Base-by-base conservation (phyloP, 1,284 basidiomycete species). In the Naganishia sp. region DNA sequence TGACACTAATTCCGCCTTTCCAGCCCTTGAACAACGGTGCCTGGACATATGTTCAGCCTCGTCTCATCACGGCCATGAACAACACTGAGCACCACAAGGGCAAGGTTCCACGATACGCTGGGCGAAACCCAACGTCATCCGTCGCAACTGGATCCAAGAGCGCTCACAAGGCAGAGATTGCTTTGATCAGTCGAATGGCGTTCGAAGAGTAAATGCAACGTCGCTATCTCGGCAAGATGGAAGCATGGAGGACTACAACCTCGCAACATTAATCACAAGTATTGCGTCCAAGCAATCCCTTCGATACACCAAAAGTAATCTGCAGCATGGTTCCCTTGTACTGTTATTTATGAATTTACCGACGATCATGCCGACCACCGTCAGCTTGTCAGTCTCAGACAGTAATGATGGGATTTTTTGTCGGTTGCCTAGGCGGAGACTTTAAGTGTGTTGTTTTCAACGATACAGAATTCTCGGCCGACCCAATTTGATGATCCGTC, bases 21-120 rank as follows among this genome's bases (percentile, higher is more conserved):
- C 90, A 95, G 80, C 93, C 93, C 6, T 80, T 96, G 69, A 97
- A 97, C 84, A 92, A 91, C 73, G 92, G 92, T 72, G 88, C 92
- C 41, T 94, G 92, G 92, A 89, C 88, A 46, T 95, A 98, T 75
- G 86, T 96, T 66, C 90, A 90, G 56, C 92, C 94, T 35, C 87
- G 92, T 66, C 88, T 94, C 74, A 86, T 88, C 76, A 93, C 90
- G 50, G 75, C 78, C 51, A 86, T 87, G 54, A 87, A 88, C 73
- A 84, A 92, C 81, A 94, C 92, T 3, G 81, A 90, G 78, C 85
- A 96, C 81, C 96, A 99, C 83, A 88, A 89, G 82, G 88, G 88
- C 77, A 93, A 94, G 80, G 89, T 90, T 74, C 89, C 92, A 25
- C 82, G 83, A 71, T 94, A 93, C 76, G 92, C 91, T 47, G 92